A percentile compares a stretch with the other conserved stretches of the same genome.
Evolutionary conservation across 2,329 filamentous ascomycete species (phyloP).

Genomic region (Alternaria rosae): DNA sequence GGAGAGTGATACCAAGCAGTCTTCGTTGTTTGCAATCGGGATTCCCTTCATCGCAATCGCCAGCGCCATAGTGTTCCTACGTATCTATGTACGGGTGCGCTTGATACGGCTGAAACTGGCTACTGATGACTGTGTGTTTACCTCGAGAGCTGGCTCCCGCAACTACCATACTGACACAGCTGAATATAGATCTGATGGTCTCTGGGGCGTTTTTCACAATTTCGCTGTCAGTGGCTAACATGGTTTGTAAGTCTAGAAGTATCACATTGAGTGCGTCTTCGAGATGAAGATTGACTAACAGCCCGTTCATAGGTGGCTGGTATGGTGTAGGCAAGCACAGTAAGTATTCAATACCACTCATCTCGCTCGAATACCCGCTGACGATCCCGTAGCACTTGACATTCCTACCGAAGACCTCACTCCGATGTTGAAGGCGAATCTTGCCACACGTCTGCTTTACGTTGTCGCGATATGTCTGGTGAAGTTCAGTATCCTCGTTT

Average conservation of each 20-base stretch:
- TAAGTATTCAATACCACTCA: not conserved
- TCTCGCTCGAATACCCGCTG: not conserved
- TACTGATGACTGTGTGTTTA: not conserved
- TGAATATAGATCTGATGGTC: not conserved
- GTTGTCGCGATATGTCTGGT: not conserved
- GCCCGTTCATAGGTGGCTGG: not conserved
- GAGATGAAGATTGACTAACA: not conserved
- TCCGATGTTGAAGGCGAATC: not conserved
- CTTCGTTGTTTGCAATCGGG: not conserved
- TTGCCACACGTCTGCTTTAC: not conserved
- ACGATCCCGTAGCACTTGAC: not conserved
- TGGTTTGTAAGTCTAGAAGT: not conserved
- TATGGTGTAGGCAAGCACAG: not conserved
- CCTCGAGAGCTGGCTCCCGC: accelerated
- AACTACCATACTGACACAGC: not conserved
- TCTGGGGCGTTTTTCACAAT: not conserved
- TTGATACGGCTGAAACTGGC: not conserved
- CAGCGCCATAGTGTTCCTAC: not conserved
- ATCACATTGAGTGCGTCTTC: not conserved
- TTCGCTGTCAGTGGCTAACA: not conserved
- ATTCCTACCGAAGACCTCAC: not conserved
- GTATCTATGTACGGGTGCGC: not conserved
- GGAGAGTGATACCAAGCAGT: not conserved
- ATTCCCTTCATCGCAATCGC: not conserved
- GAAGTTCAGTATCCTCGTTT: not conserved